A percentile compares a stretch with the other conserved stretches of the same genome.
phyloP scores from a whole-genome alignment of 2,329 filamentous ascomycete species.

The Decorospora gaudefroyi region DNA sequence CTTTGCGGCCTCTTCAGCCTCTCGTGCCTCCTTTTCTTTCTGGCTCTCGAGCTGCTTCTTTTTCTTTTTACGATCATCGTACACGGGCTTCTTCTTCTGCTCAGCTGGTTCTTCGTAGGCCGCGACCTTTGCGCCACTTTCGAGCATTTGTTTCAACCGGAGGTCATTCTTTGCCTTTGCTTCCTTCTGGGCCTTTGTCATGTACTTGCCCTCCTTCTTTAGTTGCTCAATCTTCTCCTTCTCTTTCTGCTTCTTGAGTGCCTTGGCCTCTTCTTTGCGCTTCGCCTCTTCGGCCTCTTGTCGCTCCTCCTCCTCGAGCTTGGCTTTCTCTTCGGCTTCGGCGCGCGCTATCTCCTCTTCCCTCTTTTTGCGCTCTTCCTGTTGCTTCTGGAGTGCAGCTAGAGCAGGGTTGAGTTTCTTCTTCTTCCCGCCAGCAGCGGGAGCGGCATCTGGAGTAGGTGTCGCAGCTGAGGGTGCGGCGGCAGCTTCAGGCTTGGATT shows the following conservation, averaged over 20 bases:
- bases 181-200: constrained; percentile 84
- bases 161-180: constrained; percentile 78
- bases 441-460: constrained; percentile 40
- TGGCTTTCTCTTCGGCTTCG: constrained; percentile 66
- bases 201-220: constrained; percentile 84
- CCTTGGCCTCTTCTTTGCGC: constrained; percentile 72
- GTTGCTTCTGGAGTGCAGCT: constrained; percentile 75
- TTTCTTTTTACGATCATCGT: constrained; percentile 78
- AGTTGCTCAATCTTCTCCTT: constrained; percentile 85
- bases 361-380: constrained; percentile 71
- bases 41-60: constrained; percentile 65
- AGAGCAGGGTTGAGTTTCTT: constrained; percentile 86
- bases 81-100: constrained; percentile 79
- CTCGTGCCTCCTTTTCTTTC: constrained; percentile 51
- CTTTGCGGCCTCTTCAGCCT: constrained; percentile 61
- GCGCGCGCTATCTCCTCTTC: constrained; percentile 66
- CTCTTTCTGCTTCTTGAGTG: constrained; percentile 80
- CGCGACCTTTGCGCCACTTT: constrained; percentile 66
- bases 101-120: constrained; percentile 61
- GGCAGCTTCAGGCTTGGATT: constrained; percentile 43
- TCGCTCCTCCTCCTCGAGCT: constrained; percentile 68
- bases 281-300: constrained; percentile 68
- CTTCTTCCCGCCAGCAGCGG: constrained; percentile 66
- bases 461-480: constrained; percentile 40
- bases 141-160: constrained; percentile 84